phyloP scores from a whole-genome alignment of 306 rosid genomes.

The Malus domestica region ASM211411v1 NC_041799.1:27239501-27240000 shows the following conservation, averaged over 20 bases:
- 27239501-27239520: not conserved
- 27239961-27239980: too few relatives aligned
- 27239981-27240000: not conserved
- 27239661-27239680: not conserved
- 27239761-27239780: not conserved
- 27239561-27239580: not conserved
- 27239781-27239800: not conserved
- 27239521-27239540: not conserved
- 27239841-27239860: not conserved
- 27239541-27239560: too few relatives aligned
- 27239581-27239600: not conserved
- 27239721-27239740: not conserved
- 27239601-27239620: not conserved
- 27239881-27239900: not conserved
- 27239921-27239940: not conserved
- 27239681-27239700: not conserved
- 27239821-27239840: not conserved
- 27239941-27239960: too few relatives aligned
- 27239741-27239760: too few relatives aligned
- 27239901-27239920: not conserved
- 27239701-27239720: not conserved
- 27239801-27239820: not conserved
- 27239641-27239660: not conserved
- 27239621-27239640: not conserved
- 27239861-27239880: not conserved